Base-by-base conservation (phyloP, 805 yeast species). In the Saturnispora dispora region DNA sequence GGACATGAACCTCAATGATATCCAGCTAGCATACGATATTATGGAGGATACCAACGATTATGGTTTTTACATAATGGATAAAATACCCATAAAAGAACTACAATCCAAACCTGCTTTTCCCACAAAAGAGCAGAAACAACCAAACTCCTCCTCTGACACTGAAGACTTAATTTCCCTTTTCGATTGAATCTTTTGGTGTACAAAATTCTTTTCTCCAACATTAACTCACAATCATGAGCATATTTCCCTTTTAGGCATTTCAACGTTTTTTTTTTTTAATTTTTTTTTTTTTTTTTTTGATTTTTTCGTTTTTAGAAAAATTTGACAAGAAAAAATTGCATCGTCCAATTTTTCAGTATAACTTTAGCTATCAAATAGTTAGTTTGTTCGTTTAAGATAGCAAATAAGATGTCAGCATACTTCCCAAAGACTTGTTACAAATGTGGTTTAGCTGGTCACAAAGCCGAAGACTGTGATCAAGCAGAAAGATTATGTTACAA, bases 381-480 rank as follows among this genome's bases (percentile, higher is more conserved):
- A 10, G 6, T 17, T 13, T 44, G 18, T n/a, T 15, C 15, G 33
- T 11, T 30, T 11, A 30, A 30, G 17, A 15, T 23, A 11, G 22
- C 25, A 17, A 25, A 22, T 25, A 36, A 18, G 27, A 50, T 53
- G 53, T 48, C 53, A 11, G 53, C 52, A 22, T 51, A 50, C 41
- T 66, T 65, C 62, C 72, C 71, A 60, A 86, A 84, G 79, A 83
- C 91, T 57, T 86, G 95, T 76, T 86, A 80, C 78, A 88, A 87
- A 69, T 88, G 96, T 74, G 96, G 96, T 65, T 87, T 86, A 72
- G 77, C 84, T 60, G 96, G 96, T 58, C 96, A 88, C 75, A 75
- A 86, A 65, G 95, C 96, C 60, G 93, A 85, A 66, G 84, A 80
- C 66, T 89, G 97, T 74, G 74, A 79, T 57, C 90, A 88, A 71